A percentile compares a stretch with the other conserved stretches of the same genome.
Evolutionary conservation across 2,329 filamentous ascomycete genomes (phyloP).

Genomic region (Penicillium sp.): DNA sequence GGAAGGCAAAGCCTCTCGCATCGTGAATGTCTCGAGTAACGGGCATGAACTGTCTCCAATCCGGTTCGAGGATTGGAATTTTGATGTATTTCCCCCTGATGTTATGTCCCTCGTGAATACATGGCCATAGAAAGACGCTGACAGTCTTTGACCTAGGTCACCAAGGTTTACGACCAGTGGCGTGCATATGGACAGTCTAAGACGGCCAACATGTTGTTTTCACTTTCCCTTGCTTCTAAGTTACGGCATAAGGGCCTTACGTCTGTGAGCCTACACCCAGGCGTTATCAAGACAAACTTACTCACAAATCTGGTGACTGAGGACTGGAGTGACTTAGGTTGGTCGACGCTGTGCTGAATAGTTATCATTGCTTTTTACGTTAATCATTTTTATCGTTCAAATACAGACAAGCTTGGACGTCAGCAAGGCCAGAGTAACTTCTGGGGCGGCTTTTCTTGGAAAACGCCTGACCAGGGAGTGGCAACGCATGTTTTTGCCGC

Average conservation of each 20-base stretch:
- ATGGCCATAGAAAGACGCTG: no score
- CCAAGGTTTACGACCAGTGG: slow-evolving; percentile 33
- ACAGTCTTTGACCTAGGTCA: no score
- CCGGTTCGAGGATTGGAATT: slow-evolving; percentile 47
- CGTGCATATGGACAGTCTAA: slow-evolving; percentile 47
- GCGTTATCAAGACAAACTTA: slow-evolving; percentile 25
- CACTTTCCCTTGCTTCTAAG: slow-evolving; percentile 36
- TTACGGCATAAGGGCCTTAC: slow-evolving; percentile 22
- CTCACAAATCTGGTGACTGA: slow-evolving; percentile 11
- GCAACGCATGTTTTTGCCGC: slow-evolving; percentile 36
- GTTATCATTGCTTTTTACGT: not conserved
- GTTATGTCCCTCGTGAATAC: no score
- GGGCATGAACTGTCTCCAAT: slow-evolving; percentile 46
- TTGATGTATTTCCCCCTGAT: slow-evolving; percentile 30
- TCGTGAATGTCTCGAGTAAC: slow-evolving; percentile 49
- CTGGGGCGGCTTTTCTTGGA: slow-evolving; percentile 12
- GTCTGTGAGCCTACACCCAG: slow-evolving; percentile 30
- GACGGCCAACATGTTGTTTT: slow-evolving; percentile 48
- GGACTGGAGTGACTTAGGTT: slow-evolving; percentile 13
- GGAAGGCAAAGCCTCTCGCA: slow-evolving; percentile 20
- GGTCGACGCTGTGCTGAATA: not conserved
- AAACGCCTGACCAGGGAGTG: slow-evolving; percentile 28
- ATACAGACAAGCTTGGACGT: not conserved
- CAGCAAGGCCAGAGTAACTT: slow-evolving; percentile 15
- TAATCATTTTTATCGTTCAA: not conserved